These are phyloP conservation scores for Fusarium sp. DNA, from an alignment of 2,329 filamentous ascomycete species.

Conservation along the genomic window DNA sequence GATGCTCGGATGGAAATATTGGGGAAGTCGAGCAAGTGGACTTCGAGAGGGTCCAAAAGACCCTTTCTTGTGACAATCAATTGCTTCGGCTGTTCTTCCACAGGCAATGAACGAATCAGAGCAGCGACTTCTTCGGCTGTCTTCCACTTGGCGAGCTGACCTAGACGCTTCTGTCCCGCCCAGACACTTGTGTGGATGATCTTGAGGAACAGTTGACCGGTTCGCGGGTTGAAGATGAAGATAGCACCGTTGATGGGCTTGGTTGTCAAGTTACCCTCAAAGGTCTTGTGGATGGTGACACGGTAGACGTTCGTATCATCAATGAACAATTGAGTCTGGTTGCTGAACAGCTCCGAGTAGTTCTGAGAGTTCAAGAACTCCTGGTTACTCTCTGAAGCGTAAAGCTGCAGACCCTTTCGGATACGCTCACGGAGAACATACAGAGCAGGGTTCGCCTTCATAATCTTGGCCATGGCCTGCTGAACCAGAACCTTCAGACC, in stretches of 20 bases:
- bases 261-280: slow-evolving; percentile 98
- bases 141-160: slow-evolving; percentile 99
- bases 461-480: slow-evolving; percentile 99
- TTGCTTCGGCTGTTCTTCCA: slow-evolving; percentile 99
- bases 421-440: slow-evolving; percentile 98
- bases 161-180: slow-evolving; percentile 99
- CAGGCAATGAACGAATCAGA: slow-evolving; percentile 91
- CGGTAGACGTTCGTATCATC: slow-evolving; percentile 99
- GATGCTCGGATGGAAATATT: slow-evolving; percentile 99
- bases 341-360: slow-evolving; percentile 98
- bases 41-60: slow-evolving; percentile 94
- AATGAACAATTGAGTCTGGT: slow-evolving; percentile 98
- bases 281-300: slow-evolving; percentile 99
- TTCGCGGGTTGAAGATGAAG: slow-evolving; percentile 99
- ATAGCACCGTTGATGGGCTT: slow-evolving; percentile 99
- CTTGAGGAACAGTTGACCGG: slow-evolving; percentile 97
- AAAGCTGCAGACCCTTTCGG: slow-evolving; percentile 95
- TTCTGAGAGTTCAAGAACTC: slow-evolving; percentile 99
- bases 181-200: slow-evolving; percentile 99
- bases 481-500: slow-evolving; percentile 95
- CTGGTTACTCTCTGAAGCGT: slow-evolving; percentile 98
- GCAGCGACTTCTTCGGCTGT: slow-evolving; percentile 99
- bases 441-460: slow-evolving; percentile 98
- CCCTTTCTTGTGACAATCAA: slow-evolving; percentile 98
- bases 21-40: slow-evolving; percentile 97